Base-by-base conservation (phyloP, 352 stramenopile species). In the Phytophthora uliginosa region DNA sequence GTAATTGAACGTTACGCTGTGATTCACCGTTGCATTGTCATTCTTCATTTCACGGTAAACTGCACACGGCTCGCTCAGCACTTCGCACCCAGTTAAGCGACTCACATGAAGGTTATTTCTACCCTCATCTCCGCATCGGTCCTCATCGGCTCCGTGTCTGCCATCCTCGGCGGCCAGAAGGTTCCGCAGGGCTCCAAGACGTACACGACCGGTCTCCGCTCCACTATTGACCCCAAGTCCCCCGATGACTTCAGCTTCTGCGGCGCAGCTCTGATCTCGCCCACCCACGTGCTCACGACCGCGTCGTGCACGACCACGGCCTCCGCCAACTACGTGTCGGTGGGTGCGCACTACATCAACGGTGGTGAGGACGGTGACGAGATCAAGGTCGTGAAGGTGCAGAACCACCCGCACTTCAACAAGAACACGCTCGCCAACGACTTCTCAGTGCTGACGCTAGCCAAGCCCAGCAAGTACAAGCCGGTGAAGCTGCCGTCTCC, bases 401-500 rank as follows among this genome's bases (percentile, higher is more conserved):
- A 53, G 7, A 62, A 74, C 15, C 79, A 89, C 79, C 77, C 82
- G 7, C 63, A 85, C 20, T 87, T 72, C 48, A 74, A 81, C 63
- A 13, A 18, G 1, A 26, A 75, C n/a, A 69, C 58, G 7, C 59
- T 68, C 15, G 38, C 59, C 5, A 75, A 85, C 40, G 74, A 89
- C 61, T 78, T 87, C 36, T 58, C 74, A 2, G 38, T 89, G 12
- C 50, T 88, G 10, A 69, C 71, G 31, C 59, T 89, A 17, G 53
- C 61, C 17, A 69, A 58, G 18, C 40, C 51, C 0, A 78, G 65
- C 59, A 76, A 60, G 26, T 56, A 63, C 17, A 71, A 69, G 12
- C 77, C 77, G 6, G 71, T 82, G 26, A 68, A 57, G 60, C 71
- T 84, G 17, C 68, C 66, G 12, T 62, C 55, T 20, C 57, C 52